Evolutionary conservation across 2,329 filamentous ascomycete genomes (phyloP).

Genomic region (Trichophyton verrucosum): DNA sequence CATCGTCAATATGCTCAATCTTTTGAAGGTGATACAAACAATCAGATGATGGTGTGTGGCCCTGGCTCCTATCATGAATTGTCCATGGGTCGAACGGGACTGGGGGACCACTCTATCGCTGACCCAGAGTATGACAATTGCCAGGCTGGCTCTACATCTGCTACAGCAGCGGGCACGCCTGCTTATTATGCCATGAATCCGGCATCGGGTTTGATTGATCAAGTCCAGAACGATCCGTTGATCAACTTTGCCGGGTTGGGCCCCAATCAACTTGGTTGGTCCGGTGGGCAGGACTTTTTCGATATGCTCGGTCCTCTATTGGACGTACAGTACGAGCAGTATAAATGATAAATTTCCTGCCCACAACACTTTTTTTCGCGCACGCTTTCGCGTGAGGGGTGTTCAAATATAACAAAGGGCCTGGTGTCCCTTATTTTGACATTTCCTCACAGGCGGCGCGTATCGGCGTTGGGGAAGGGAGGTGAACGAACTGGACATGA

Average conservation of each 20-base stretch:
- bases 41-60: slow-evolving; percentile 4
- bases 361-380: not conserved
- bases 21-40: slow-evolving; percentile 5
- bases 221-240: slow-evolving; percentile 14
- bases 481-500: not conserved
- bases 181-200: slow-evolving; percentile 9
- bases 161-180: slow-evolving; percentile 7
- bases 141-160: slow-evolving; percentile 4
- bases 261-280: slow-evolving; percentile 16
- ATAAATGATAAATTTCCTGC: slow-evolving; percentile 11
- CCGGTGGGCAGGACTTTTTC: slow-evolving; percentile 16
- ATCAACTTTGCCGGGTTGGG: slow-evolving; percentile 15
- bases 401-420: not conserved
- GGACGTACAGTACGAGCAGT: slow-evolving; percentile 16
- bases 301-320: slow-evolving; percentile 16
- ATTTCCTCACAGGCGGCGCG: no score
- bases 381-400: not conserved
- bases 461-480: not conserved
- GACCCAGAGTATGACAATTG: slow-evolving; percentile 4
- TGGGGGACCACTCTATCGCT: slow-evolving; percentile 5
- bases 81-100: slow-evolving; percentile 2
- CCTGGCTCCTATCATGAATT: slow-evolving; percentile 5
- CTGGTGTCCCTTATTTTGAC: not conserved
- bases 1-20: slow-evolving; percentile 8
- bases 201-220: not conserved